Percentiles rank a stretch among this genome's conserved stretches.
Conservation (phyloP, 2,329 filamentous ascomycete species). For the Colletotrichum cuscutae region DNA sequence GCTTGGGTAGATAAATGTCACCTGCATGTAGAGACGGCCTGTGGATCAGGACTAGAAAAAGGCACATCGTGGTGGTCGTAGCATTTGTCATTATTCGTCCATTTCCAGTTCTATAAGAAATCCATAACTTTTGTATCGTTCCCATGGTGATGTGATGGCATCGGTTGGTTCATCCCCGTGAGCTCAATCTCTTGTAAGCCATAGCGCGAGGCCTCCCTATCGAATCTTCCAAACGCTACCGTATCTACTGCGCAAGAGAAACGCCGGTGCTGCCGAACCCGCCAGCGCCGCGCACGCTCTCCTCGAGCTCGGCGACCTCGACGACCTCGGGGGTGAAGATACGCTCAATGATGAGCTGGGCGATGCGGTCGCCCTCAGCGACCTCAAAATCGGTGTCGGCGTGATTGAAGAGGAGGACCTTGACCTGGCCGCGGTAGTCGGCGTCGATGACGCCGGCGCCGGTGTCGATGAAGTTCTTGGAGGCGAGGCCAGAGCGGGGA, state of each 20-base stretch:
- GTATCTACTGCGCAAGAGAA: conserved; percentile 28
- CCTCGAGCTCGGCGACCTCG: conserved; percentile 89
- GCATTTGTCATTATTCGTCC: conserved; percentile 33
- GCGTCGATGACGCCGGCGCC: conserved; percentile 98
- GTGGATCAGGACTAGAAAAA: conserved; percentile 18
- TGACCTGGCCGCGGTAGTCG: conserved; percentile 94
- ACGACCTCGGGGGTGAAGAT: conserved; percentile 93
- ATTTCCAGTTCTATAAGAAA: background rate
- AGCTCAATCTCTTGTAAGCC: too few relatives aligned
- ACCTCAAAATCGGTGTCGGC: conserved; percentile 83
- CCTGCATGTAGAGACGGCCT: conserved; percentile 18
- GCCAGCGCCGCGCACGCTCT: conserved; percentile 89
- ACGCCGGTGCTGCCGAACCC: conserved; percentile 90
- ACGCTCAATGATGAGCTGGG: conserved; percentile 92
- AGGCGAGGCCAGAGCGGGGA: conserved; percentile 88
- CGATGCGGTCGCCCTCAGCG: conserved; percentile 88
- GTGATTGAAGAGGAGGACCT: conserved; percentile 95
- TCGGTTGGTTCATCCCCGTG: too few relatives aligned
- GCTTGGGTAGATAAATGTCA: background rate
- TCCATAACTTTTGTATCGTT: background rate
- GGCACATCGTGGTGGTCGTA: conserved; percentile 13
- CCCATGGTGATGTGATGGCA: background rate
- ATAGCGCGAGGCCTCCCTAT: too few relatives aligned
- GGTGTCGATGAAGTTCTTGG: conserved; percentile 96
- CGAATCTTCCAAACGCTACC: background rate